Conservation (phyloP, 2,329 filamentous ascomycete genomes). For the Pseudogymnoascus sp. region DNA sequence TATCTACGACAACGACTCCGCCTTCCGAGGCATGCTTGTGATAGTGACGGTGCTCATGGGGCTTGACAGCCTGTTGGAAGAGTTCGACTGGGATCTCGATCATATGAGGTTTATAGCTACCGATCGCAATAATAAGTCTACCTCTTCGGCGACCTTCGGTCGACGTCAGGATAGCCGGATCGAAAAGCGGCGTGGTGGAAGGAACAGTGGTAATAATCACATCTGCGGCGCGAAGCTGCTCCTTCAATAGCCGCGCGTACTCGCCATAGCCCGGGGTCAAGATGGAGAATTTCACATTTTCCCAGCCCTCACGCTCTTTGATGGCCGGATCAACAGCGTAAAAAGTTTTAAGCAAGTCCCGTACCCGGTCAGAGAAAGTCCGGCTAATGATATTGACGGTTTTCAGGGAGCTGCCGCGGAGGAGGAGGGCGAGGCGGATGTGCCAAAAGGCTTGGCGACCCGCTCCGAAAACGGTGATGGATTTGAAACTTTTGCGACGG, state of each 20-base stretch:
- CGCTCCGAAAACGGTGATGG: slow-evolving; percentile 75
- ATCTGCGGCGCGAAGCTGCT: slow-evolving; percentile 64
- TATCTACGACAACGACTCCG: slow-evolving; percentile 64
- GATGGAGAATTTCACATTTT: slow-evolving; percentile 57
- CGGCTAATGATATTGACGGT: slow-evolving; percentile 80
- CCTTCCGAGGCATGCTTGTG: slow-evolving; percentile 60
- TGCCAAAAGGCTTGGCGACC: slow-evolving; percentile 95
- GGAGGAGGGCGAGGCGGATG: slow-evolving; percentile 70
- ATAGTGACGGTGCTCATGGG: slow-evolving; percentile 51
- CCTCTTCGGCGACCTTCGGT: slow-evolving; percentile 63
- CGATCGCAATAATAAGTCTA: slow-evolving; percentile 64
- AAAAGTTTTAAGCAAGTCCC: slow-evolving; percentile 43
- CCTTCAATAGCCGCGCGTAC: slow-evolving; percentile 56
- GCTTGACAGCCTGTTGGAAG: slow-evolving; percentile 53
- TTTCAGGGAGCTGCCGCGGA: slow-evolving; percentile 63
- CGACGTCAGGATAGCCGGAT: slow-evolving; percentile 62
- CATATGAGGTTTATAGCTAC: slow-evolving; percentile 66
- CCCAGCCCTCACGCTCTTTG: slow-evolving; percentile 55
- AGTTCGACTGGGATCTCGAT: slow-evolving; percentile 74
- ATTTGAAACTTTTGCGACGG: slow-evolving; percentile 62
- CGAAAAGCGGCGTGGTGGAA: slow-evolving; percentile 66
- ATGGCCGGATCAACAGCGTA: slow-evolving; percentile 35
- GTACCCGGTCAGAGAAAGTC: slow-evolving; percentile 52
- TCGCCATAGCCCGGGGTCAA: slow-evolving; percentile 65
- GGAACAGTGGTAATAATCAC: slow-evolving; percentile 88